Conservation (phyloP, 176 grass and related monocot genomes). For the Oryza meyeriana region DNA sequence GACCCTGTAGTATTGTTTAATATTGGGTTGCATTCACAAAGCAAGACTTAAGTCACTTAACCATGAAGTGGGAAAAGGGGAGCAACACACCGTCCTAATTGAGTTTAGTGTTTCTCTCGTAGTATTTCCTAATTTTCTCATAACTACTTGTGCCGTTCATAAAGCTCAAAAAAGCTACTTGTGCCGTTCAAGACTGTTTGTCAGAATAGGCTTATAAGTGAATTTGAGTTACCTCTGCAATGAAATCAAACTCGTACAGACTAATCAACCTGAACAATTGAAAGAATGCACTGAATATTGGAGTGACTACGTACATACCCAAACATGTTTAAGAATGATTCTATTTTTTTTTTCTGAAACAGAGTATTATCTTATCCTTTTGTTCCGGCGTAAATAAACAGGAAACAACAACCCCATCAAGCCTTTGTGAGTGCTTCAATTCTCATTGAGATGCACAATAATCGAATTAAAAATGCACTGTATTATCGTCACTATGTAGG, state of each 20-base stretch:
- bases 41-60: no score
- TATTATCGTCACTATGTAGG: slow-evolving; percentile 3
- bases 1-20: neutral
- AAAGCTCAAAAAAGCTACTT: neutral
- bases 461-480: slow-evolving; percentile 10
- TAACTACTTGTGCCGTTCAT: no score
- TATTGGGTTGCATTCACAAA: neutral
- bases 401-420: neutral
- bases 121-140: neutral
- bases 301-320: neutral
- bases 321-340: neutral
- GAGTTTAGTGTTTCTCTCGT: no score
- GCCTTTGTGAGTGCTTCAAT: neutral
- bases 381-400: neutral
- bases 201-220: neutral
- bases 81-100: no score
- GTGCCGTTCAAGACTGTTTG: neutral
- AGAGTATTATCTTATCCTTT: neutral
- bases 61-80: no score
- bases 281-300: neutral
- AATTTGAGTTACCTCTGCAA: no score
- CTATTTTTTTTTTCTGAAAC: neutral
- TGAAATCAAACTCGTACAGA: neutral
- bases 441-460: neutral
- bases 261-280: neutral